Evolutionary conservation across 257 asterid species (phyloP).

Genomic region (Schizonepeta tenuifolia): DNA sequence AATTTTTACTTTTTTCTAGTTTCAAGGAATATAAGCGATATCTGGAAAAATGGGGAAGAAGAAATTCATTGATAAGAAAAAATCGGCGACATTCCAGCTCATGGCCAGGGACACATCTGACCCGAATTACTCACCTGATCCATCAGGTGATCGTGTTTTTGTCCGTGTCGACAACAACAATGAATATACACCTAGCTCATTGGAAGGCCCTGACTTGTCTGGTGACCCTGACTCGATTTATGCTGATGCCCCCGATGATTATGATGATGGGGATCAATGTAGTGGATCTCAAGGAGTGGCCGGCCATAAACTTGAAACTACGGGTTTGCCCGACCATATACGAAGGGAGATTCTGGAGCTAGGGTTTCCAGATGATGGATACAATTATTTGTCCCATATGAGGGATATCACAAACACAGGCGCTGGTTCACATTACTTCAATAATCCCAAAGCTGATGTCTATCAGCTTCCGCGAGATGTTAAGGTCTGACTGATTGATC

Average conservation of each 20-base stretch:
- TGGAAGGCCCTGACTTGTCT: constrained; percentile 33
- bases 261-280: constrained; percentile 33
- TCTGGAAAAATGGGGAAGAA: constrained; percentile 57
- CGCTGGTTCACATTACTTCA: constrained; percentile 72
- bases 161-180: constrained; percentile 78
- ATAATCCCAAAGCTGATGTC: constrained; percentile 72
- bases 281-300: constrained; percentile 25
- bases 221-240: constrained; percentile 49
- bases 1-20: constrained; percentile 17
- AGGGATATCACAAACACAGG: constrained; percentile 88
- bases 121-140: constrained; percentile 63
- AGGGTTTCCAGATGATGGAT: constrained; percentile 97
- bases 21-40: background rate
- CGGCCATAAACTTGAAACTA: constrained; percentile 11
- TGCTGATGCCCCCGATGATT: constrained; percentile 71
- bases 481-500: constrained; percentile 54
- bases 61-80: constrained; percentile 85
- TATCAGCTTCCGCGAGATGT: constrained; percentile 67
- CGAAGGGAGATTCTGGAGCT: constrained; percentile 87
- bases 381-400: constrained; percentile 77
- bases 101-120: constrained; percentile 88
- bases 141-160: constrained; percentile 73
- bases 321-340: constrained; percentile 61
- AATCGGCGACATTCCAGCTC: constrained; percentile 82
- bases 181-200: constrained; percentile 45